Evolutionary conservation across 192 early-diverging fungal species (phyloP), one percentile per base, ranked within the genome.

Genomic region (Lobulomyces angularis): DNA sequence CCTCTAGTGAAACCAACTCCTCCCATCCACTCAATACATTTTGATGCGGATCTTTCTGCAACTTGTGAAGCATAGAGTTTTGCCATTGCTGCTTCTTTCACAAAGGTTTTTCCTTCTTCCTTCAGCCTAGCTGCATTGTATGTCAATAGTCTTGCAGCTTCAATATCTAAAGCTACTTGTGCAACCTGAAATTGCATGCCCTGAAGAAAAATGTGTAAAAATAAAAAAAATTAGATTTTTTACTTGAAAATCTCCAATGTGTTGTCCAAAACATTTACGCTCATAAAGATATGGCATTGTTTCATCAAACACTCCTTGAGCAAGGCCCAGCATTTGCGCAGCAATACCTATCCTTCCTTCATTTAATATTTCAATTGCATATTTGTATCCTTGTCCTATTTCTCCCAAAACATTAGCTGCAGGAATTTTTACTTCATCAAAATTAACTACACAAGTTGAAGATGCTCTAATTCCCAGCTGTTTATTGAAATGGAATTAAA

Each of bases 271-370:
- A 73, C 90, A 87, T 72, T 94, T 88, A 50, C 94, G 74, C 70
- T 97, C 78, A 65, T 90, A 86, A 47, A 86, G 64, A 61, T 97
- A 97, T 12, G 86, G 84, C 55, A 95, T 45, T 8, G 84, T 82
- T 32, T 64, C 53, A 59, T 97, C 91, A 44, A 78, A 83, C 9
- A 81, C 87, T 28, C 94, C 94, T 63, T 94, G 91, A 7, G 94
- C 91, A 27, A 91, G 58, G 33, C 94, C 94, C 24, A 95, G 59
- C 94, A 97, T 97, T 59, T 97, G 92, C 12, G 90, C 92, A 30
- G 90, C 90, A 64, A 97, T 97, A 47, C 92, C 92, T 41, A 97
- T 87, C 50, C 94, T 82, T 25, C 94, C 94, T 62, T 97, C 94
- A 66, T 97, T 97, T 43, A 97, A 74, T 43, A 91, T 89, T 56